These are phyloP conservation scores for Stenocarpella maydis DNA, from an alignment of 2,329 filamentous ascomycete species.

Conservation along the genomic window DNA sequence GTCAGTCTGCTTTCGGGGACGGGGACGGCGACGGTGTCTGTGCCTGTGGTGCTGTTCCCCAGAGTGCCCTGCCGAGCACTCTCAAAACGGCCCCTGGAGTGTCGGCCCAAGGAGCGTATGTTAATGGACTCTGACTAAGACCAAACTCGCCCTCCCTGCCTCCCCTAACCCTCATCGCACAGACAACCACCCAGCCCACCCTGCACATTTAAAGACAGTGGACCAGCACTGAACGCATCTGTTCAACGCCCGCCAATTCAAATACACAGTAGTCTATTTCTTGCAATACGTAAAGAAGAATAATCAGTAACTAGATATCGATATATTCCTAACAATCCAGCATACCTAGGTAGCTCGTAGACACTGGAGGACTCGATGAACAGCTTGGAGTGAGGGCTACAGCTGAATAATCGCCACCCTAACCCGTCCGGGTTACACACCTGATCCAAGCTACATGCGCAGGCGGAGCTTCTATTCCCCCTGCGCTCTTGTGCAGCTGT, in stretches of 20 bases:
- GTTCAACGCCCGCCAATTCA: neutral
- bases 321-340: neutral
- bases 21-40: conserved; percentile 14
- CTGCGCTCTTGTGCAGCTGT: too few relatives aligned
- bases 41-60: conserved; percentile 3
- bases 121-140: conserved; percentile 30
- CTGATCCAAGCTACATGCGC: too few relatives aligned
- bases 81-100: conserved; percentile 23
- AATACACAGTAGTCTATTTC: neutral
- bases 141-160: too few relatives aligned
- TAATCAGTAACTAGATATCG: neutral
- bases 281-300: neutral
- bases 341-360: too few relatives aligned
- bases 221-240: too few relatives aligned
- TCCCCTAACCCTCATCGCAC: neutral
- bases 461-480: too few relatives aligned
- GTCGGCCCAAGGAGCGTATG: conserved; percentile 3
- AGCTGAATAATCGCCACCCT: neutral
- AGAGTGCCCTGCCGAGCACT: conserved; percentile 26
- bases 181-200: neutral
- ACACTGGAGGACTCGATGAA: too few relatives aligned
- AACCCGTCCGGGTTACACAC: too few relatives aligned
- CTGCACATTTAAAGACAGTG: too few relatives aligned
- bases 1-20: conserved; percentile 23
- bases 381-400: too few relatives aligned